Conservation (phyloP, 192 early-diverging fungal species). For the Polychytrium aggregatum region DNA sequence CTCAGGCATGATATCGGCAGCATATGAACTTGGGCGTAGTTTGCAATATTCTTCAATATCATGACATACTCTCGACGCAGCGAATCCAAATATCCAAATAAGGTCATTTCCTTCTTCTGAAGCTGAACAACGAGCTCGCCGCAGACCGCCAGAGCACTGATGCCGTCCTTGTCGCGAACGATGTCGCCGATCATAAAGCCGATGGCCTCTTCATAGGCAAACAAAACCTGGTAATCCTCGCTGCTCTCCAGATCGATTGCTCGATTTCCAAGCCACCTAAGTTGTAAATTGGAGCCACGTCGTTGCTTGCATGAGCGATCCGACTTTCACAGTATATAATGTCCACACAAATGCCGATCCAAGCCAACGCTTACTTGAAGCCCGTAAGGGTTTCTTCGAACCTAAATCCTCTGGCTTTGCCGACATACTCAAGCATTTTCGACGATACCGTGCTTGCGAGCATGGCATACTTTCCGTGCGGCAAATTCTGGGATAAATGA, state of each 20-base stretch:
- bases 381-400: conserved; percentile 87
- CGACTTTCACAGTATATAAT: not conserved
- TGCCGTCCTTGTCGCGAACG: conserved; percentile 84
- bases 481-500: conserved; percentile 60
- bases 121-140: conserved; percentile 53
- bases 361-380: conserved; percentile 65
- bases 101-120: conserved; percentile 40
- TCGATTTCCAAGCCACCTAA: conserved; percentile 72
- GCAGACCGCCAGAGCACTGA: conserved; percentile 66
- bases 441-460: conserved; percentile 77
- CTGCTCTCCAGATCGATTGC: conserved; percentile 51
- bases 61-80: conserved; percentile 61
- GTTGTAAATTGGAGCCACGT: too few relatives aligned
- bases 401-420: conserved; percentile 54
- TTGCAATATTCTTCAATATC: conserved; percentile 20
- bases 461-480: conserved; percentile 58
- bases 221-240: conserved; percentile 56
- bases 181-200: conserved; percentile 60
- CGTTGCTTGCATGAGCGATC: too few relatives aligned
- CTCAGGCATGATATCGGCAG: not conserved
- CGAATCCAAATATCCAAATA: conserved; percentile 54
- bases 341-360: not conserved
- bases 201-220: conserved; percentile 88
- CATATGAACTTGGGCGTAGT: conserved; percentile 27
- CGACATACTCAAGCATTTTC: conserved; percentile 62